Evolutionary conservation across 768 basidiomycete species (phyloP), one percentile per base, ranked within the genome.

Genomic region (Leucocoprinus birnbaumii): DNA sequence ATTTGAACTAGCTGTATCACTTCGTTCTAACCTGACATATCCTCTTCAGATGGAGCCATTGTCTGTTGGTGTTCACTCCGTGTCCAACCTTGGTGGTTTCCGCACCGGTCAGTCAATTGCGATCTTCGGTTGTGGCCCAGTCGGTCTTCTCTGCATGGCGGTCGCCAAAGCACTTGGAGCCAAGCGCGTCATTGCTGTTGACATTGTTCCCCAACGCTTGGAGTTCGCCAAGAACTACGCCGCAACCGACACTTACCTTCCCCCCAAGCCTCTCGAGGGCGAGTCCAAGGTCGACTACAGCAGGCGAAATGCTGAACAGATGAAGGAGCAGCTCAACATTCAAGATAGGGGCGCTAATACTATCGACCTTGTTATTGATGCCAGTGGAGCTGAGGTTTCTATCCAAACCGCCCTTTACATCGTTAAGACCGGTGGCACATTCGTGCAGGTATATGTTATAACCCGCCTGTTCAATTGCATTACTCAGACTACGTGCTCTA

Each of bases 111-210:
- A 94, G 65, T 84, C 84, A 35, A 84, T 96, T 58, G 84, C 82
- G 14, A 76, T 98, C 51, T 94, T 94, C 63, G 95, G 95, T 26
- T 94, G 86, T 58, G 92, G 94, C 2, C 95, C 94, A 25, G 75
- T 80, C 52, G 91, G 94, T n/a, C 73, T 96, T 25, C 81, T 97
- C 19, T 91, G 89, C 65, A 92, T 95, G 89, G 94, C 92, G 6
- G 92, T 94, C n/a, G 95, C 96, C 6, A 94, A 89, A 67, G 94
- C 95, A 2, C 76, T 96, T 45, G 94, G 94, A 34, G 96, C 94
- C 2, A 77, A 80, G 40, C 85, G 89, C 46, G 79, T 96, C 58
- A 80, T 98, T 57, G 94, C 87, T 3, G 81, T 96, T 58, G 94
- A 94, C 65, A 87, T 92, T 58, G 78, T 85, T 51, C 73, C 82